Base-by-base conservation (phyloP, 345 rosid species). In the Corymbia maculata region DNA sequence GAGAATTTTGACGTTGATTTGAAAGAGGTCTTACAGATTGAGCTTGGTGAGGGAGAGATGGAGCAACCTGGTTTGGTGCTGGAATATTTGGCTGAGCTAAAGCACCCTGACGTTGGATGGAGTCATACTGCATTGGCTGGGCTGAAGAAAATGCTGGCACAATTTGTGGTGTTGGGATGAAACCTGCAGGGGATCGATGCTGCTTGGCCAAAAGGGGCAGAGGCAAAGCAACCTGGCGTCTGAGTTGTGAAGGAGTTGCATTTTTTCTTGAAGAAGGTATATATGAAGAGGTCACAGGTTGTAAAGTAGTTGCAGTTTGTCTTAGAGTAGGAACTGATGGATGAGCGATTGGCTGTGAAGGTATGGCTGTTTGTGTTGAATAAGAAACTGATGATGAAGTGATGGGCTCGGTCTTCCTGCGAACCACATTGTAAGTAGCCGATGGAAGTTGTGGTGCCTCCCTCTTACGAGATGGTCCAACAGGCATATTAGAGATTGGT, bases 391-490 rank as follows among this genome's bases (percentile, higher is more conserved):
- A 55, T 42, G 45, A 87, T 64, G 14, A 47, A 53, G 45, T 87
- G 64, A 66, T 57, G 30, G 87, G 47, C 79, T 86, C 87, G 26
- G 28, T 42, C 88, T 42, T 89, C 85, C 87, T 88, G 82, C 45
- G 50, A 68, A 30, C 85, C 75, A 85, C 85, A 47, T 68, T 79
- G 11, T 88, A 52, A 89, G 61, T 59, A 70, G 44, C 84, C 6
- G 79, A n/a, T 15, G 79, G 85, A 13, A 70, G 30, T 49, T 85
- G 85, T 32, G 79, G 8, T 30, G 79, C 68, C 55, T 47, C 61
- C 87, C 92, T 93, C 89, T 87, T 89, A 61, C 21, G 85, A 89
- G 91, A 90, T 79, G 85, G 85, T 85, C 87, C 55, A 21, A 68
- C 52, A 64, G 36, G 84, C 85, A 36, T 49, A 82, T 57, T 61